A percentile compares a stretch with the other conserved stretches of the same genome.
These are phyloP conservation scores for Ogataea methanolica DNA, from an alignment of 805 yeast species.

Conservation along the genomic window DNA sequence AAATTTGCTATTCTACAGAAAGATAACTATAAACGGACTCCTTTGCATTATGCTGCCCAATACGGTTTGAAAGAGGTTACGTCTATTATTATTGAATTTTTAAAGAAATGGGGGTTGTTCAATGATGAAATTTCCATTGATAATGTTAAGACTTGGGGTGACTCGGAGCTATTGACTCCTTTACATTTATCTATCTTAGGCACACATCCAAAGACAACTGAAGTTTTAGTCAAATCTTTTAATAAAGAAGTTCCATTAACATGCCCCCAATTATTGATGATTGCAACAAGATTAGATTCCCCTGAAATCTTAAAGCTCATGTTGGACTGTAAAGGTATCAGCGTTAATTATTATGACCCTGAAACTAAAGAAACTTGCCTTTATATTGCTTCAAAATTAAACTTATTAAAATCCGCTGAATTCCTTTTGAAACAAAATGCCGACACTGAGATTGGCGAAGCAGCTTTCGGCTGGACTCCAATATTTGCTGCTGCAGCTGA, in stretches of 20 bases:
- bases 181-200: constrained; percentile 80
- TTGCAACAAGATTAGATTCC: constrained; percentile 66
- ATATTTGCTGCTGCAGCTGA: constrained; percentile 86
- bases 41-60: constrained; percentile 85
- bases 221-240: constrained; percentile 48
- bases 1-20: constrained; percentile 55
- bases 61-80: constrained; percentile 72
- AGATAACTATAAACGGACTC: constrained; percentile 78
- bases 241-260: constrained; percentile 33
- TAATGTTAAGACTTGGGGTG: constrained; percentile 60
- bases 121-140: constrained; percentile 49
- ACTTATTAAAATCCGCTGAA: constrained; percentile 48
- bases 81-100: constrained; percentile 47
- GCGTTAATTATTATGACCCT: constrained; percentile 57
- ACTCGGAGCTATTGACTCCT: constrained; percentile 76
- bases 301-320: constrained; percentile 51
- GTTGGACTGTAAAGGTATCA: constrained; percentile 51
- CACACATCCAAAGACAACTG: constrained; percentile 72
- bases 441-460: constrained; percentile 69
- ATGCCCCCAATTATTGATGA: constrained; percentile 54
- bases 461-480: constrained; percentile 91
- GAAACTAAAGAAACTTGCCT: constrained; percentile 74
- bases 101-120: constrained; percentile 59
- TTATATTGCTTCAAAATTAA: constrained; percentile 72
- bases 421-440: constrained; percentile 58